phyloP scores from a whole-genome alignment of 1,284 basidiomycete genomes.

The Ganoderma sinense region DNA sequence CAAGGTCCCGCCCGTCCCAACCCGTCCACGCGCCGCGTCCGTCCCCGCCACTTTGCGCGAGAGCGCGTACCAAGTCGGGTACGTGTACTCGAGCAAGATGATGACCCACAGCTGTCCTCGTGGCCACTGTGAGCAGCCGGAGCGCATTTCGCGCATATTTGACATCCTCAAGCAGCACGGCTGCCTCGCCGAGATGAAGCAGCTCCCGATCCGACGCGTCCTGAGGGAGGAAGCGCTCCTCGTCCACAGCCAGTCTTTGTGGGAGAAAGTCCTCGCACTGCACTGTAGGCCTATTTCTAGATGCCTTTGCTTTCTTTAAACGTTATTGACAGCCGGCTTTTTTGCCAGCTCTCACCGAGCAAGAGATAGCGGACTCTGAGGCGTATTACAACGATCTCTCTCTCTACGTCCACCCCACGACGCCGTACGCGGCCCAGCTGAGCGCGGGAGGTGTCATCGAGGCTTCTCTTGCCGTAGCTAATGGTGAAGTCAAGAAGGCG shows the following conservation, averaged over 20 bases:
- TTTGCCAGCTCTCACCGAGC: conserved; percentile 68
- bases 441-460: conserved; percentile 97
- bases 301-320: not conserved
- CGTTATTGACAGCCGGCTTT: not conserved
- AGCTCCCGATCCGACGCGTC: conserved; percentile 79
- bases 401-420: conserved; percentile 90
- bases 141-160: conserved; percentile 86
- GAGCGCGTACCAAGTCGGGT: conserved; percentile 61
- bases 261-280: conserved; percentile 88
- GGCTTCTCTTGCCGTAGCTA: conserved; percentile 87
- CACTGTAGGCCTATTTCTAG: conserved; percentile 55
- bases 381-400: conserved; percentile 90
- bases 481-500: conserved; percentile 82
- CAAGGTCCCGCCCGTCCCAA: not conserved
- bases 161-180: conserved; percentile 66
- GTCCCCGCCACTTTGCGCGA: conserved; percentile 27
- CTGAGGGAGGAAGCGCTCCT: conserved; percentile 83
- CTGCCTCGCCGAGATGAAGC: conserved; percentile 80
- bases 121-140: conserved; percentile 89
- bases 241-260: conserved; percentile 90
- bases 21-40: conserved; percentile 28
- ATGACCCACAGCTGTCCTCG: conserved; percentile 76
- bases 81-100: conserved; percentile 91
- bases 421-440: conserved; percentile 85
- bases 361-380: conserved; percentile 77